Conservation (phyloP, 768 basidiomycete genomes). For the Lactarius hatsudake region DNA sequence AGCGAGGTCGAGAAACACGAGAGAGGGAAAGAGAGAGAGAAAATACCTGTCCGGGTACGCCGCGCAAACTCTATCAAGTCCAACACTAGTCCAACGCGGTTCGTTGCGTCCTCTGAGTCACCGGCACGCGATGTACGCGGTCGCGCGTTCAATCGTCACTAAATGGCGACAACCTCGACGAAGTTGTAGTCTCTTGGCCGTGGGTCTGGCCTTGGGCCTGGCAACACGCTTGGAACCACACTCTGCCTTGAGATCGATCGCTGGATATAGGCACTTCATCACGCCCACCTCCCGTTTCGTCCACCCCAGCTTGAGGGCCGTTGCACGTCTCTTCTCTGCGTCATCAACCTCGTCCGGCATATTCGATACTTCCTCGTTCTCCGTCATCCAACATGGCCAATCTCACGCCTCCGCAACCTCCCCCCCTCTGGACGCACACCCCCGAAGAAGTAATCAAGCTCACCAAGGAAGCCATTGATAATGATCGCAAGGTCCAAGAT, state of each 20-base stretch:
- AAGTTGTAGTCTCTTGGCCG: slow-evolving; percentile 16
- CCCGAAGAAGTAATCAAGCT: slow-evolving; percentile 55
- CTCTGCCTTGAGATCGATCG: slow-evolving; percentile 10
- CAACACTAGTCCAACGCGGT: not conserved
- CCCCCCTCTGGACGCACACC: slow-evolving; percentile 66
- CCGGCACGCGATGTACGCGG: slow-evolving; percentile 1
- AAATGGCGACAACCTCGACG: slow-evolving; percentile 17
- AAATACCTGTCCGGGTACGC: not conserved
- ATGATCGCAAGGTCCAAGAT: slow-evolving; percentile 54
- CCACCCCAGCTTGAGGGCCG: not conserved
- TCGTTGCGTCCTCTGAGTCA: not conserved
- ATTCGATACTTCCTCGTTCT: slow-evolving; percentile 8
- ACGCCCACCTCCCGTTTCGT: slow-evolving; percentile 6
- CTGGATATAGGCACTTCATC: slow-evolving; percentile 14
- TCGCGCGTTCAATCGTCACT: not conserved
- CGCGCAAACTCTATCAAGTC: not conserved
- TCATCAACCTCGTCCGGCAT: slow-evolving; percentile 8
- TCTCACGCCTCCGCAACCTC: slow-evolving; percentile 60
- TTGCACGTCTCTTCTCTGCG: slow-evolving; percentile 12
- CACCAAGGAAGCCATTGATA: slow-evolving; percentile 57
- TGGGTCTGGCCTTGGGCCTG: slow-evolving; percentile 13
- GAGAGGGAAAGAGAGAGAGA: not conserved
- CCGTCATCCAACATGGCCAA: slow-evolving; percentile 39
- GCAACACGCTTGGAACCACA: slow-evolving; percentile 16
- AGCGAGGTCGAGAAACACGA: slow-evolving; percentile 8